Conservation (phyloP, 257 asterid species). For the Forsythia suspensa region DNA sequence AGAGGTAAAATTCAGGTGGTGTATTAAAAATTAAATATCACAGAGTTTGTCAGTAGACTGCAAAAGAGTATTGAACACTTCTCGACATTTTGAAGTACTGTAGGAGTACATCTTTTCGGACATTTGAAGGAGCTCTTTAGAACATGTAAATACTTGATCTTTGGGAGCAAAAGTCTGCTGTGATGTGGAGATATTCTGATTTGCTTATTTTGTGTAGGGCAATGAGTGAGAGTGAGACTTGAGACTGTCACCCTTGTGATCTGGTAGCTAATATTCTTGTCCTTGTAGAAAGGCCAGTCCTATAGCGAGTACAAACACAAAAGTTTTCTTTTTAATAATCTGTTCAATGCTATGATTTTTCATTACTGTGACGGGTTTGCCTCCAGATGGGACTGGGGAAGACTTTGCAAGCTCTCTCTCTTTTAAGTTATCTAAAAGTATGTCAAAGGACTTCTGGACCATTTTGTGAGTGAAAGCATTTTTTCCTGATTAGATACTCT, state of each 20-base stretch:
- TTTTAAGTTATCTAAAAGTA: conserved; percentile 81
- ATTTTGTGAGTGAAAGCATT: conserved; percentile 61
- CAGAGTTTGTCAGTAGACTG: background rate
- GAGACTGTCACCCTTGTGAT: background rate
- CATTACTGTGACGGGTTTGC: conserved; percentile 21
- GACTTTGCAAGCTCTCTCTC: conserved; percentile 87
- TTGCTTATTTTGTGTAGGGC: conserved; percentile 5
- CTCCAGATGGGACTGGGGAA: conserved; percentile 94
- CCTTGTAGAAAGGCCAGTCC: background rate
- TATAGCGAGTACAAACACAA: background rate
- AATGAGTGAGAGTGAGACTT: background rate
- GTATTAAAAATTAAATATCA: background rate
- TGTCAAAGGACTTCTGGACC: conserved; percentile 67
- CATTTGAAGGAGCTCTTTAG: conserved; percentile 14
- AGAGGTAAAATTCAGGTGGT: background rate
- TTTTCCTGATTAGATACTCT: conserved; percentile 10
- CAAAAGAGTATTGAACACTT: background rate
- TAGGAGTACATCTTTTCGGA: conserved; percentile 7
- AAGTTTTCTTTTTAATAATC: conserved; percentile 6
- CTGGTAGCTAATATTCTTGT: background rate
- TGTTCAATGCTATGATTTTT: conserved; percentile 15
- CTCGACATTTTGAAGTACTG: conserved; percentile 11
- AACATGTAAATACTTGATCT: conserved; percentile 8
- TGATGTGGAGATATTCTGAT: background rate
- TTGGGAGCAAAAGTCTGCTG: background rate